phyloP scores from a whole-genome alignment of 768 basidiomycete species.

The Tulasnella sp. region DNA sequence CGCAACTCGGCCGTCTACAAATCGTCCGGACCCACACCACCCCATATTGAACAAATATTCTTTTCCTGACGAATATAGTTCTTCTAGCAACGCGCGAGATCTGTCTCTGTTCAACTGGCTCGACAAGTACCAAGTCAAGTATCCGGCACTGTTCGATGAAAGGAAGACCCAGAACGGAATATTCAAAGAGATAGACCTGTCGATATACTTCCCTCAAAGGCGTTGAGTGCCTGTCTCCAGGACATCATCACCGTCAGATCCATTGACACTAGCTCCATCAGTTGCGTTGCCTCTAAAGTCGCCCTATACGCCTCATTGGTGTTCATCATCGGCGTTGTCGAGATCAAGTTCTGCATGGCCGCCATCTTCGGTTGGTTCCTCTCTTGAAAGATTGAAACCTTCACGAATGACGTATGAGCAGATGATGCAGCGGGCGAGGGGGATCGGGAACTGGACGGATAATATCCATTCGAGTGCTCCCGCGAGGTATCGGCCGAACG shows the following conservation, averaged over 20 bases:
- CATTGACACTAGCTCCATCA: slow-evolving; percentile 88
- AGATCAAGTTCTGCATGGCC: slow-evolving; percentile 92
- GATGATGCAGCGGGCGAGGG: slow-evolving; percentile 75
- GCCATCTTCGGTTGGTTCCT: slow-evolving; percentile 97
- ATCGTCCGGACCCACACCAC: slow-evolving; percentile 77
- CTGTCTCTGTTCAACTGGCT: slow-evolving; percentile 80
- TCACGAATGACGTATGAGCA: slow-evolving; percentile 86
- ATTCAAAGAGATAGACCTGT: slow-evolving; percentile 74
- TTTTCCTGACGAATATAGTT: background rate
- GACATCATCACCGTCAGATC: slow-evolving; percentile 84
- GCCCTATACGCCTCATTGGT: slow-evolving; percentile 91
- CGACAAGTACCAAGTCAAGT: slow-evolving; percentile 64
- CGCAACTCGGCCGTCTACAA: slow-evolving; percentile 91
- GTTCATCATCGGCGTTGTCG: slow-evolving; percentile 95
- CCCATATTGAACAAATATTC: background rate
- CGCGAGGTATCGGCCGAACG: slow-evolving; percentile 80
- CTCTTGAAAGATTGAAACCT: slow-evolving; percentile 89
- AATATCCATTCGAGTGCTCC: slow-evolving; percentile 95
- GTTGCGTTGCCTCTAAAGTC: slow-evolving; percentile 90
- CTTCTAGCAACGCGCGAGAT: slow-evolving; percentile 71
- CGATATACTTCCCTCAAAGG: slow-evolving; percentile 64
- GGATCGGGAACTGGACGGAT: slow-evolving; percentile 93
- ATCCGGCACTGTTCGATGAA: slow-evolving; percentile 72
- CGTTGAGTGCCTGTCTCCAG: slow-evolving; percentile 69
- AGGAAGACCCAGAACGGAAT: slow-evolving; percentile 59